A percentile compares a stretch with the other conserved stretches of the same genome.
These are phyloP conservation scores for Pyrus bretschneideri DNA, from an alignment of 306 rosid species.

Conservation along the genomic window DNA sequence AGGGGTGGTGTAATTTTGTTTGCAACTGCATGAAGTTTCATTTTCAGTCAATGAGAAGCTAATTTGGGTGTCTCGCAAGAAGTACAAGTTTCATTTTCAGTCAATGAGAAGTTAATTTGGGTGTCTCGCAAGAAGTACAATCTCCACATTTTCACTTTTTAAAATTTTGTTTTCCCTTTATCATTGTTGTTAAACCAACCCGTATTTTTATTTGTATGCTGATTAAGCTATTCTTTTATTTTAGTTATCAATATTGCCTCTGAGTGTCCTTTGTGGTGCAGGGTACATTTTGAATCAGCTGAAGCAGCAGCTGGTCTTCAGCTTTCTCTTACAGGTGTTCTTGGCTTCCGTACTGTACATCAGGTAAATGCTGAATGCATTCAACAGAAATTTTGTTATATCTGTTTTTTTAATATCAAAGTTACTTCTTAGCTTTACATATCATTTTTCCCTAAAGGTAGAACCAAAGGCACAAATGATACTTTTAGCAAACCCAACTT, in stretches of 20 bases:
- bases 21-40: not conserved
- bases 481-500: slow-evolving; percentile 55
- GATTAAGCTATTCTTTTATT: not conserved
- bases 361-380: slow-evolving; percentile 50
- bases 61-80: too few relatives aligned
- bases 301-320: slow-evolving; percentile 75
- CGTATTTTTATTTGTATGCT: not conserved
- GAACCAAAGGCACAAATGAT: slow-evolving; percentile 96
- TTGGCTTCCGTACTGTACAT: slow-evolving; percentile 84
- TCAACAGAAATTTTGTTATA: not conserved
- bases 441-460: slow-evolving; percentile 37
- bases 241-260: slow-evolving; percentile 14
- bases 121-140: not conserved
- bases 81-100: not conserved
- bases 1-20: not conserved
- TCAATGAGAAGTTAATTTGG: not conserved
- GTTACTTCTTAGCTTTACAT: slow-evolving; percentile 8
- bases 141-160: not conserved
- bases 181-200: not conserved
- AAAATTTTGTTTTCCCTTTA: not conserved
- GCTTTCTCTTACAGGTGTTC: slow-evolving; percentile 86
- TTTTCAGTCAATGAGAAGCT: not conserved
- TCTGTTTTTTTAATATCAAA: not conserved
- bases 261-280: slow-evolving; percentile 29
- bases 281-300: slow-evolving; percentile 79